Base-by-base conservation (phyloP, 2,329 filamentous ascomycete species). In the Beauveria sp. region DNA sequence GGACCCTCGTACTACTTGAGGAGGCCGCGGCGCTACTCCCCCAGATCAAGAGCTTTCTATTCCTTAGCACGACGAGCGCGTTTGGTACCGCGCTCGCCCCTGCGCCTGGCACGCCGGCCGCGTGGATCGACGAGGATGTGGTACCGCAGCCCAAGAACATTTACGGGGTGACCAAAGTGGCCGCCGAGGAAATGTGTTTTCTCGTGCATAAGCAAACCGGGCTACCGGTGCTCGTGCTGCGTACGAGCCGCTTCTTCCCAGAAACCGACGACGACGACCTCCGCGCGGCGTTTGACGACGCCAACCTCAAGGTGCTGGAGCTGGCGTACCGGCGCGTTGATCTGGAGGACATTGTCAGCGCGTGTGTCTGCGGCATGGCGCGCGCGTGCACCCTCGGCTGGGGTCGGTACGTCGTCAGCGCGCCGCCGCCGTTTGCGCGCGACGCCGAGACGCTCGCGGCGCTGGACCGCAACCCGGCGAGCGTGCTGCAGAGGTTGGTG, bases 231-330 rank as follows among this genome's bases (percentile, higher is more conserved):
- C 45, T 81, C 0, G 70, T 81, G 6, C 71, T 82, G 9, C 75
- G 79, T n/a, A 76, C 75, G 3, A 77, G 74, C 55, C 75, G 79
- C 54, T 81, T 82, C 72, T 81, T 80, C 64, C 77, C 77, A 0
- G 78, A 80, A 65, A 70, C 71, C 20, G 78, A 80, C 55, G 78
- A 80, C 62, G 77, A 80, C 5, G 72, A 73, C 28, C 69, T 77
- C 1, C 71, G 77, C 26, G 65, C 64, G 9, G 65, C 69, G 2
- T 69, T 78, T 60, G 67, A 62, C 3, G 76, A 74, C 34, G 76
- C 74, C n/a, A 80, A 80, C 63, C 71, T 80, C 48, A 80, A 80
- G 65, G 75, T 80, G 7, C 67, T 79, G n/a, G 79, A 80, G 67
- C 69, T 80, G 59, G 73, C 78, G 0, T 78, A 80, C 54, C 74